Evolutionary conservation across 1,139 yeast genomes (phyloP), one percentile per base, ranked within the genome.

Genomic region (Candida tropicalis): DNA sequence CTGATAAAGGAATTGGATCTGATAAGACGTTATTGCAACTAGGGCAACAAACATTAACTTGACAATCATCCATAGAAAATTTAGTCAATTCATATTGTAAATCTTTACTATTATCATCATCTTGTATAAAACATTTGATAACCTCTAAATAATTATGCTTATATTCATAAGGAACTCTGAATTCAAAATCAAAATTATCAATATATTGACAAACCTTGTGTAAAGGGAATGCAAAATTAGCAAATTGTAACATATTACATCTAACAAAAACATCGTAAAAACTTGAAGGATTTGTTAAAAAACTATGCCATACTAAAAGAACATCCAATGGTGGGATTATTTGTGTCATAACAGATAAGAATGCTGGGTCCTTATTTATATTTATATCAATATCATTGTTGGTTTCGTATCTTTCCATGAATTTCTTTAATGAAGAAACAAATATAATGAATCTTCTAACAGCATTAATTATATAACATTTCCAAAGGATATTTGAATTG

Each of bases 281-380:
- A 0, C 62, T 48, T 25, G 52, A 50, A 2, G 59, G 53, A 35
- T 53, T 45, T 26, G 50, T 38, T 12, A 49, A 35, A 34, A 56
- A 58, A 27, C 57, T 48, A 49, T 71, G 74, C 76, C 75, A 71
- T 1, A 70, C 68, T 65, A 70, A 58, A 8, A 69, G 42, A 5
- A 70, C 63, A 45, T 70, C 75, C 37, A 68, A 48, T 1, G 72
- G 71, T 1, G 73, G 72, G 8, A 43, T 28, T 13, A 43, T 10
- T 10, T 16, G 18, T 5, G 33, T 23, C 39, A 42, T 34, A 3
- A 35, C 28, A 15, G 25, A 18, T 3, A 34, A 16, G 20, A 39
- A 36, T 11, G 25, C 25, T 7, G n/a, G 15, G 27, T 39, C 42
- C 13, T 38, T 40, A 5, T 24, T 35, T 11, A 23, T 17, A 8